Evolutionary conservation across 1,139 yeast species (phyloP), one percentile per base, ranked within the genome.

Genomic region (Suhomyces guaymorum): DNA sequence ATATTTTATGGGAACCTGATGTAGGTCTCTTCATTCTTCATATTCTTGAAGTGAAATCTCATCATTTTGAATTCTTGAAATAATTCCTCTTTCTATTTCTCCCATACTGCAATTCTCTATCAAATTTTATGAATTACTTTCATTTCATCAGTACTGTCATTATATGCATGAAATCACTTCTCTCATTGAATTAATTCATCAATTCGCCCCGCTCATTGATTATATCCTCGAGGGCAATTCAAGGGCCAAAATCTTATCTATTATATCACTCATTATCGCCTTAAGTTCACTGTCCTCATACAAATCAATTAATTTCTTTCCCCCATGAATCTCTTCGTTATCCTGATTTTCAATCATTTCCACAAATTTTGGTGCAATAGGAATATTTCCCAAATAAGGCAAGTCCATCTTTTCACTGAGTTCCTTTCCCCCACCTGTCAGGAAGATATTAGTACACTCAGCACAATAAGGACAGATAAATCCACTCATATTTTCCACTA

Each of bases 351-450:
- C 98, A 12, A 92, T 76, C 71, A 88, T 61, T 47, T 85, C 89
- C 16, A 87, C 95, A 63, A 92, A 92, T 33, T 71, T 74, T 1
- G 98, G 98, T 51, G 92, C 98, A 17, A 94, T 87, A 1, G 98
- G 98, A 3, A 94, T 79, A 37, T 79, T 79, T 0, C 97, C 98
- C 47, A 94, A 65, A 51, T 82, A 89, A 7, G 80, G 78, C 26
- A 92, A 63, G 5, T 68, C 61, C 41, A 78, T 72, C 34, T 75
- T 75, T 23, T 70, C 64, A 18, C 97, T 83, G 33, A 94, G 64
- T 12, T 62, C 63, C 48, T 74, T 61, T 1, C 98, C 99, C n/a
- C 99, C 99, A 4, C 97, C 98, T 33, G 83, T 76, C 49, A 90
- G 85, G 56, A 94, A 94, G 19, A 94, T 86, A 55, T 90, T 81